Base-by-base conservation (phyloP, 225 moss, liverwort and hornwort species). In the Pleurozium schreberi region DNA sequence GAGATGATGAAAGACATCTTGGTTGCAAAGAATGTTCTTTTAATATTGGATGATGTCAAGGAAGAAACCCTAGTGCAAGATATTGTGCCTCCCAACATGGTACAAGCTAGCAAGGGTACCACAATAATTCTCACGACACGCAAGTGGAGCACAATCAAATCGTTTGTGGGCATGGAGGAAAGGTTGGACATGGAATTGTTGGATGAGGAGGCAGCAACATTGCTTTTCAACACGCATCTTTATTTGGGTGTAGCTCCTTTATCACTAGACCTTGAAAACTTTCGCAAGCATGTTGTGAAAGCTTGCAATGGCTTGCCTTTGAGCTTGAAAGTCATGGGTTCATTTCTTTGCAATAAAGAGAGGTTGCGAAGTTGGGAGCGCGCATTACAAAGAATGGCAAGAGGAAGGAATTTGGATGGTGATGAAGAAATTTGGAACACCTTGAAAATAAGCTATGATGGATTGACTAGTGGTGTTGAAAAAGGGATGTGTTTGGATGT, bases 61-160 rank as follows among this genome's bases (percentile, higher is more conserved):
- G 0, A n/a, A 0, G 7, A n/a, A 22, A 2, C 2, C n/a, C 12
- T 21, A n/a, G n/a, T 68, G n/a, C n/a, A 6, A 22, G 68, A 68
- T n/a, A n/a, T 68, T n/a, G n/a, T 12, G n/a, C 68, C n/a, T 68
- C 7, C 3, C 1, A 1, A 21, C 67, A 38, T 38, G 2, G 38
- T 67, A 11, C 21, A 67, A 38, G 67, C 67, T 22, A 68, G 68
- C 7, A n/a, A n/a, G 0, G 68, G 68, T 7, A 68, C 68, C 1
- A 68, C 68, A 68, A 68, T 68, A 21, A n/a, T 68, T n/a, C 5
- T 68, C 20, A n/a, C 68, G 4, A 68, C 68, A 22, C 22, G n/a
- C 22, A 11, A n/a, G 12, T 68, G n/a, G 68, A 68, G 5, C n/a
- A 68, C 22, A 3, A 68, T 68, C n/a, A 1, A n/a, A 68, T 6